Evolutionary conservation across 2,329 filamentous ascomycete species (phyloP), one percentile per base, ranked within the genome.

Genomic region (Coniochaeta prunicola): DNA sequence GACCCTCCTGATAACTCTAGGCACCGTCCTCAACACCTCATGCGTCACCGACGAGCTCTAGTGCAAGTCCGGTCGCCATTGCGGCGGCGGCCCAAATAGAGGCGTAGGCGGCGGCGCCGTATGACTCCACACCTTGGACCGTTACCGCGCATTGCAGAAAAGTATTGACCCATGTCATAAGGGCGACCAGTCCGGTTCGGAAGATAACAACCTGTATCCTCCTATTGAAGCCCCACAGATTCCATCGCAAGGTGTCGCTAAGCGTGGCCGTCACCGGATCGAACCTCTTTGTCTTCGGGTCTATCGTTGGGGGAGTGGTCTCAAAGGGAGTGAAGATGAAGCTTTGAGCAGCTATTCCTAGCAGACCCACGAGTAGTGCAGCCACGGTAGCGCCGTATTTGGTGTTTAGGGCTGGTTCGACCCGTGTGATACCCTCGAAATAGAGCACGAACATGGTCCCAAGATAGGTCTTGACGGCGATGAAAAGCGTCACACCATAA

Each of bases 321-420:
- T 84, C 81, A 24, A 84, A 81, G 1, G 88, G 86, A 40, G 84
- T 83, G 71, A 96, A 96, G 64, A 97, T 84, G 70, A 96, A 93
- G 53, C 83, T 81, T 61, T 85, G 85, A 4, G 88, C 86, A 0
- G 90, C 89, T 61, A 85, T 77, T 2, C 92, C 92, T 19, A 90
- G 78, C 2, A 78, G 66, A 3, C 82, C 62, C 7, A 79, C 78
- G 48, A 80, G 58, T 3, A 63, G 33, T 45, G 63, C 63, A 3
- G 65, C 80, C 1, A 87, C 85, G 3, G 91, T 73, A 54, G 90
- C 78, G 9, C 81, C 78, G 42, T 81, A 71, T 1, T 82, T 82
- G 12, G 87, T 82, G 24, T 81, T 76, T 69, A 93, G 85, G 2
- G 86, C 89, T 13, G 82, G 79, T 62, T 84, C 81, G 55, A 97